Evolutionary conservation across 768 basidiomycete species (phyloP).

Genomic region (Suillus clintonianus): DNA sequence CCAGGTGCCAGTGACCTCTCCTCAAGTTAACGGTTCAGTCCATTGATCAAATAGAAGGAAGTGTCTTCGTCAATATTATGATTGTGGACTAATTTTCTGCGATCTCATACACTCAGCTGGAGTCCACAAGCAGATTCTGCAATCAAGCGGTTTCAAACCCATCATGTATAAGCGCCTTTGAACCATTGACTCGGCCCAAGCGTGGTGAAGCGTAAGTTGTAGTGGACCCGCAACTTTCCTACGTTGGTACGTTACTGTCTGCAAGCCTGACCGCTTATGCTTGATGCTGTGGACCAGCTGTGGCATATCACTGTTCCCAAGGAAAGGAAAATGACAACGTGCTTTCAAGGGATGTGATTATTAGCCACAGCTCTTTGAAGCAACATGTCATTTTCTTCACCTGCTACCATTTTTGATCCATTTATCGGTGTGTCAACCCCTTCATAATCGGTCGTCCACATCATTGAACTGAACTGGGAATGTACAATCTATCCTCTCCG

Average conservation of each 20-base stretch:
- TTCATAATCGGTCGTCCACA: neutral
- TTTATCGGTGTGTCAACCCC: neutral
- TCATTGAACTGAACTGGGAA: slow-evolving; percentile 10
- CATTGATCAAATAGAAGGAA: neutral
- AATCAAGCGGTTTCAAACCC: neutral
- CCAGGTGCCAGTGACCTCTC: neutral
- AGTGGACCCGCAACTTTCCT: too few relatives aligned
- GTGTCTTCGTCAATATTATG: neutral
- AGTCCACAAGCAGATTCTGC: neutral
- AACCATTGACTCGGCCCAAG: neutral
- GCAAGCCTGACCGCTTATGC: neutral
- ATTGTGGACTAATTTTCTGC: neutral
- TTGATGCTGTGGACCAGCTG: neutral
- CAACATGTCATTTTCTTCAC: neutral
- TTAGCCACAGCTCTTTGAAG: neutral
- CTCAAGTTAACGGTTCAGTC: too few relatives aligned
- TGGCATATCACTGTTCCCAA: neutral
- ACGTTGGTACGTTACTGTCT: neutral
- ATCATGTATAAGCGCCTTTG: neutral
- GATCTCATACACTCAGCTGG: neutral
- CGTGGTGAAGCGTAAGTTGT: neutral
- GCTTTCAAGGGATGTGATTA: neutral
- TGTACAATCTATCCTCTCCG: neutral
- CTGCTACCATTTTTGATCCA: neutral
- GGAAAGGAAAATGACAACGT: neutral